Base-by-base conservation (phyloP, 805 yeast species). In the Candida tibetensis region DNA sequence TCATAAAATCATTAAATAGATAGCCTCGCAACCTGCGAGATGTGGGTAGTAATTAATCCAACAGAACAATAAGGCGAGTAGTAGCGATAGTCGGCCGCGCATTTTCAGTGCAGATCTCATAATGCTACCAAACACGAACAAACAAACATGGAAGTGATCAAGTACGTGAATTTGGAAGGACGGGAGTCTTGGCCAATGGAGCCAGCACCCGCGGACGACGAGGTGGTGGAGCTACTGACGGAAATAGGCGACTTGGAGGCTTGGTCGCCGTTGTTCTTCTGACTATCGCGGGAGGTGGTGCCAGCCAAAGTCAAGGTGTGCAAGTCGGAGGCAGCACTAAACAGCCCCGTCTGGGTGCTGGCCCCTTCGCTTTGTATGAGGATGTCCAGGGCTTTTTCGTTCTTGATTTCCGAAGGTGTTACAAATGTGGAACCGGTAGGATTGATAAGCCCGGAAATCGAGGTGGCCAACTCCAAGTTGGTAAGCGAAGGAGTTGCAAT, bases 401-500 rank as follows among this genome's bases (percentile, higher is more conserved):
- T 26, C 19, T 33, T 33, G 27, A 26, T 16, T 15, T 9, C 18
- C 8, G 28, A 5, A 4, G 30, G 31, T 1, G 27, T 28, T 5
- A 28, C 5, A 6, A 12, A 13, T 3, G 18, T n/a, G 28, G 38
- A 25, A 17, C 13, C 3, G 9, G 25, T 10, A 21, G 25, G 9
- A 10, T 21, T 10, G n/a, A n/a, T n/a, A n/a, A 22, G 26, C 7
- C 29, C 15, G 29, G 29, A 6, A 6, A 27, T 17, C 4, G 45
- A 25, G 8, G 45, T 31, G 14, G 29, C 45, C 34, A 41, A 25
- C 25, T 36, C 36, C 16, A 42, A 30, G 21, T 36, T 35, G 23
- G 46, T 42, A 10, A 36, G 30, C 6, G 46, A 38, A 6, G 46
- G 37, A 8, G 46, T 25, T 14, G 34, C 38, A 21, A 42, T 39